A percentile compares a stretch with the other conserved stretches of the same genome.
These are phyloP conservation scores for Fusarium secorum DNA, from an alignment of 2,329 filamentous ascomycete species.

Conservation along the genomic window DNA sequence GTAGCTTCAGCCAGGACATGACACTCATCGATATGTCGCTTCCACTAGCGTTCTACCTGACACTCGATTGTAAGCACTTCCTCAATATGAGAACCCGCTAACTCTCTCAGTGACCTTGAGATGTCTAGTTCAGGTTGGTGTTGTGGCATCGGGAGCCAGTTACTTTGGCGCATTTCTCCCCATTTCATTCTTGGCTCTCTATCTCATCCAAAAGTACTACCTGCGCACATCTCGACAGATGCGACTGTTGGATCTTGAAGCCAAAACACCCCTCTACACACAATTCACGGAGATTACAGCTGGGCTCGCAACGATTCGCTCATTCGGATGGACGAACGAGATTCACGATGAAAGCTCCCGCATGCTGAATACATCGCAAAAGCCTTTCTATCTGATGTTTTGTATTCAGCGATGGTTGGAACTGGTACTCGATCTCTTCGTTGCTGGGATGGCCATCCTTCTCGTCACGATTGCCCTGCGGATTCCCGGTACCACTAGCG, in stretches of 20 bases:
- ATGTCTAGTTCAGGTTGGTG: constrained; percentile 30
- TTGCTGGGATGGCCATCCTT: constrained; percentile 55
- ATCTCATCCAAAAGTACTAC: constrained; percentile 58
- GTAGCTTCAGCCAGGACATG: constrained; percentile 54
- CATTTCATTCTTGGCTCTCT: constrained; percentile 50
- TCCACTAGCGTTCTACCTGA: constrained; percentile 44
- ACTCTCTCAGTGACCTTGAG: constrained; percentile 41
- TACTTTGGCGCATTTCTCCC: constrained; percentile 53
- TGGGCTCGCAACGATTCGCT: constrained; percentile 58
- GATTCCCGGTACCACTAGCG: constrained; percentile 31
- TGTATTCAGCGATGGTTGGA: constrained; percentile 59
- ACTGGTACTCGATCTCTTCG: constrained; percentile 57
- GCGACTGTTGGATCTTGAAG: constrained; percentile 60
- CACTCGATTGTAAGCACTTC: constrained; percentile 43
- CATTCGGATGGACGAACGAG: constrained; percentile 56
- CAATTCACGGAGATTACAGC: constrained; percentile 59
- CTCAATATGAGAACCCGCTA: fast-evolving
- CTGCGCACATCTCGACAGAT: constrained; percentile 61
- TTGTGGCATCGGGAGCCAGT: constrained; percentile 38
- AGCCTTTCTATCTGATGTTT: constrained; percentile 59
- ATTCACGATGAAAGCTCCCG: constrained; percentile 47
- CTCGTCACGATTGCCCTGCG: constrained; percentile 55
- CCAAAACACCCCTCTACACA: constrained; percentile 57
- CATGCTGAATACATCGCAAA: constrained; percentile 54
- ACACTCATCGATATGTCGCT: constrained; percentile 52